Percentiles rank a stretch among this genome's conserved stretches.
Evolutionary conservation across 129 eudicot genomes (phyloP).

Genomic region (Helichrysum umbraculigerum): DNA sequence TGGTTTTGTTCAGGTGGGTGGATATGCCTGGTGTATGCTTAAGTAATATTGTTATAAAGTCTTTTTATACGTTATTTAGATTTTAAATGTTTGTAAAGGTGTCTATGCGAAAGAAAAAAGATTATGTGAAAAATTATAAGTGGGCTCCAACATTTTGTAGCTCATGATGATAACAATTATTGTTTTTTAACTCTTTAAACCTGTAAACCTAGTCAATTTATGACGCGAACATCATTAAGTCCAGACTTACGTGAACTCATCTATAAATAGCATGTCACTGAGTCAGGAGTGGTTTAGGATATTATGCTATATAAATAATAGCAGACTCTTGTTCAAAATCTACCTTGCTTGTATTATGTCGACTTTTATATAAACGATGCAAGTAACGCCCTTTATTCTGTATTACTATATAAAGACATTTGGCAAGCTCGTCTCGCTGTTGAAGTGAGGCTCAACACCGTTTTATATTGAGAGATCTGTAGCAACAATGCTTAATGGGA

Average conservation of each 20-base stretch:
- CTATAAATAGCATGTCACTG: background rate
- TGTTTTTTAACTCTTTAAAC: background rate
- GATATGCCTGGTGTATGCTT: background rate
- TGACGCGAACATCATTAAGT: background rate
- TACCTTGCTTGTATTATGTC: background rate
- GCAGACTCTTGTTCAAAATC: background rate
- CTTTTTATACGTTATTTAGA: background rate
- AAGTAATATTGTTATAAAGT: background rate
- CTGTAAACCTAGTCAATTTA: background rate
- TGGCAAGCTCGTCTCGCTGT: background rate
- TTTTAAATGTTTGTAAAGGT: background rate
- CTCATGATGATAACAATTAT: background rate
- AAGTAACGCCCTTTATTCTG: background rate
- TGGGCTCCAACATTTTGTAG: background rate
- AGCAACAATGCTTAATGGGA: background rate
- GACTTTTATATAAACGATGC: background rate
- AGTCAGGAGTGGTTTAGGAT: background rate
- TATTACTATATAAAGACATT: background rate
- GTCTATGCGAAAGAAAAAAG: conserved; percentile 1
- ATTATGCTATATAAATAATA: background rate
- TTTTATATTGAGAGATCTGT: background rate
- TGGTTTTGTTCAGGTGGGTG: conserved; percentile 2
- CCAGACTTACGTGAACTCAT: background rate
- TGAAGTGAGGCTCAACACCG: background rate
- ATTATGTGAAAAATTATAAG: background rate